A percentile compares a stretch with the other conserved stretches of the same genome.
These are phyloP conservation scores for Flaveria floridana DNA, from an alignment of 140 eudicot genomes.

Conservation along the genomic window DNA sequence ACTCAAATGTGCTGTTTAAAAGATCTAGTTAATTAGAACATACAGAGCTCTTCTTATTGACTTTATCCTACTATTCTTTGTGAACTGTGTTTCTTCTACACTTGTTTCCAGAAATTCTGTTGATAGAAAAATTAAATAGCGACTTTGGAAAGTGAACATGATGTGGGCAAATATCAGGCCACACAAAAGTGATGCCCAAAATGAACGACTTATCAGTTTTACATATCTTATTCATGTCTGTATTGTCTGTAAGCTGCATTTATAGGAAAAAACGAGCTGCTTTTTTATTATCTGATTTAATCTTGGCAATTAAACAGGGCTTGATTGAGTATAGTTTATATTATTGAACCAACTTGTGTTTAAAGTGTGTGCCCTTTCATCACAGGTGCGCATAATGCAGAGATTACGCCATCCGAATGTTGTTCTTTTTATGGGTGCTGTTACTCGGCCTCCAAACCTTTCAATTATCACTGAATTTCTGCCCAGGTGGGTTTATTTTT, in stretches of 20 bases:
- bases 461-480: conserved; percentile 91
- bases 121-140: neutral
- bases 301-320: conserved; percentile 28
- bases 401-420: conserved; percentile 97
- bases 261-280: conserved; percentile 17
- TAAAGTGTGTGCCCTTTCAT: conserved; percentile 23
- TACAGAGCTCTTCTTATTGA: neutral
- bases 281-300: neutral
- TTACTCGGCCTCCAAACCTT: conserved; percentile 96
- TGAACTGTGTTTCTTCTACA: neutral
- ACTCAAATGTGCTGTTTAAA: neutral
- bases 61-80: neutral
- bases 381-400: conserved; percentile 94
- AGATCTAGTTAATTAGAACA: neutral
- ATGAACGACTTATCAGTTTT: neutral
- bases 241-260: conserved; percentile 7
- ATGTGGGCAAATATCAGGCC: conserved; percentile 14
- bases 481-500: conserved; percentile 60
- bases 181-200: conserved; percentile 4
- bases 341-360: conserved; percentile 5
- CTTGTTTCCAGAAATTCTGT: neutral
- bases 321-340: conserved; percentile 13
- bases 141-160: conserved; percentile 18
- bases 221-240: neutral
- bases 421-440: conserved; percentile 99